A percentile compares a stretch with the other conserved stretches of the same genome.
Conservation (phyloP, 192 early-diverging fungal genomes). For the Podochytrium sp. region DNA sequence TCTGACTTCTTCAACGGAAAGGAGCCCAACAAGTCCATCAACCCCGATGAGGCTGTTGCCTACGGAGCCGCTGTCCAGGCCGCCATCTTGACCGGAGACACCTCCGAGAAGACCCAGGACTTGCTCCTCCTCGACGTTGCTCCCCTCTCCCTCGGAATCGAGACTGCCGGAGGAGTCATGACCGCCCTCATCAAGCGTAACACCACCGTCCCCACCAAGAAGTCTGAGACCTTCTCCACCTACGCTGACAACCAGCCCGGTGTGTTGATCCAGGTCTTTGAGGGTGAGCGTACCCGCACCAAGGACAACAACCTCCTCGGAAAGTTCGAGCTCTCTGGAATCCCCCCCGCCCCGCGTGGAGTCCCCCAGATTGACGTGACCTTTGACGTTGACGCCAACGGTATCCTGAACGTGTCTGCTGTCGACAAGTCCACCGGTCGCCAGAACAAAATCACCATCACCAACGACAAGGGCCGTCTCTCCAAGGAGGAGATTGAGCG, state of each 20-base stretch:
- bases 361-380: constrained; percentile 97
- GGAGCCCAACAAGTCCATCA: constrained; percentile 98
- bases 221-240: constrained; percentile 98
- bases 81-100: constrained; percentile 94
- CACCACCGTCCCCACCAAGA: constrained; percentile 97
- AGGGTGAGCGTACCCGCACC: constrained; percentile 96
- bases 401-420: constrained; percentile 93
- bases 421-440: constrained; percentile 93
- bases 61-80: constrained; percentile 99
- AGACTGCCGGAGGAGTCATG: constrained; percentile 99
- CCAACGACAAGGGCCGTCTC: constrained; percentile 98
- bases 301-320: constrained; percentile 99
- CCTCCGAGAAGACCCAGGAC: constrained; percentile 94
- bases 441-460: constrained; percentile 98
- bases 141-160: constrained; percentile 96
- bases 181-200: constrained; percentile 97
- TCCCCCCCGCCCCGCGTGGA: constrained; percentile 95
- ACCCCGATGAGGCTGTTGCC: constrained; percentile 99
- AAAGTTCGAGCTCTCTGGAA: constrained; percentile 97
- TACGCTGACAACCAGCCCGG: constrained; percentile 98
- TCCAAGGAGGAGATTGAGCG: constrained; percentile 99
- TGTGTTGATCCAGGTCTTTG: constrained; percentile 96
- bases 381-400: constrained; percentile 97
- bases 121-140: constrained; percentile 94
- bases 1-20: constrained; percentile 99